Percentiles rank a stretch among this genome's conserved stretches.
phyloP scores from a whole-genome alignment of 2,329 filamentous ascomycete genomes.

The Colletotrichum sansevieriae region DNA sequence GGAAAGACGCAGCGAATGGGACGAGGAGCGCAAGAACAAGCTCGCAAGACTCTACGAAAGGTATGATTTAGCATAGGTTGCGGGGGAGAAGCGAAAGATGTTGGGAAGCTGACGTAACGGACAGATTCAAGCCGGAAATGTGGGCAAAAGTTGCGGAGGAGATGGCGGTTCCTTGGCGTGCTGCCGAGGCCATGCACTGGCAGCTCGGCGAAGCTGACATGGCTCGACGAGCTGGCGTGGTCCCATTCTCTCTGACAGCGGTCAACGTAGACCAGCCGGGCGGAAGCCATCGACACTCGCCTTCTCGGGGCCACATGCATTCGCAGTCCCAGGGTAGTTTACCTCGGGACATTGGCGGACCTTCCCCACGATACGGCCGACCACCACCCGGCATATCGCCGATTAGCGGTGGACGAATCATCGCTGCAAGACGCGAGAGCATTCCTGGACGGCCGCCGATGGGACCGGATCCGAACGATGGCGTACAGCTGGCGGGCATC shows the following conservation, averaged over 20 bases:
- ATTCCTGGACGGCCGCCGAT: constrained; percentile 50
- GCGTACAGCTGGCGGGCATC: constrained; percentile 49
- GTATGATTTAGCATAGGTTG: constrained; percentile 64
- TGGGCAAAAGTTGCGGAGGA: constrained; percentile 97
- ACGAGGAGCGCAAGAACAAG: constrained; percentile 98
- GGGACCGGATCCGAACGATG: constrained; percentile 50
- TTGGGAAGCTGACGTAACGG: constrained; percentile 25
- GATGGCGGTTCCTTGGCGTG: constrained; percentile 94
- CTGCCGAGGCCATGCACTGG: constrained; percentile 99
- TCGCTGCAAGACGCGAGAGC: constrained; percentile 59
- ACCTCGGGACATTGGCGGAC: constrained; percentile 57
- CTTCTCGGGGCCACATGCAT: constrained; percentile 51
- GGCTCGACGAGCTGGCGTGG: constrained; percentile 90
- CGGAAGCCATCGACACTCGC: constrained; percentile 36
- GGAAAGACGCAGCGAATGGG: constrained; percentile 93
- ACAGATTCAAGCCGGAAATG: constrained; percentile 96
- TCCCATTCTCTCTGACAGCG: constrained; percentile 79
- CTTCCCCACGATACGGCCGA: constrained; percentile 60
- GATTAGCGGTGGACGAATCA: constrained; percentile 52
- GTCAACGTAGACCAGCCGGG: constrained; percentile 58
- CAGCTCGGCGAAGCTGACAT: constrained; percentile 94
- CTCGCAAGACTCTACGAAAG: constrained; percentile 94
- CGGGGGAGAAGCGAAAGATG: neutral
- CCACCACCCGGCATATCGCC: constrained; percentile 48
- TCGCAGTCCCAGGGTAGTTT: constrained; percentile 62